A percentile compares a stretch with the other conserved stretches of the same genome.
phyloP scores from a whole-genome alignment of 2,329 filamentous ascomycete genomes.

The Pseudogymnoascus sp. region DNA sequence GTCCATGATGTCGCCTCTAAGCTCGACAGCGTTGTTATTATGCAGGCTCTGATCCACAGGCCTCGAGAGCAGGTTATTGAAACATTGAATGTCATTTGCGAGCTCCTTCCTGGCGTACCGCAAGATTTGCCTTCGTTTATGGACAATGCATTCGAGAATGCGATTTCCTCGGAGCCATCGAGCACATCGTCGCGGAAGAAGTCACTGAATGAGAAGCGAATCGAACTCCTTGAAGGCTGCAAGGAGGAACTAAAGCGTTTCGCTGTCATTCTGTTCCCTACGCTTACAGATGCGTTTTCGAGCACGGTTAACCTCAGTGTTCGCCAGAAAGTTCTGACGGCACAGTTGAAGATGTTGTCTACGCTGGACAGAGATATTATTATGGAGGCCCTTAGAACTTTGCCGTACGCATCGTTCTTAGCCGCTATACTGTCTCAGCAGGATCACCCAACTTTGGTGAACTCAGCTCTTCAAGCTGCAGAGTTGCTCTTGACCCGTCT shows the following conservation, averaged over 20 bases:
- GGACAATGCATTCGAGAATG: conserved; percentile 40
- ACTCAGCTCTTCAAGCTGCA: conserved; percentile 79
- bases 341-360: conserved; percentile 97
- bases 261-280: conserved; percentile 86
- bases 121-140: conserved; percentile 41
- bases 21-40: conserved; percentile 93
- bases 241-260: conserved; percentile 84
- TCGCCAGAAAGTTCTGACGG: conserved; percentile 86
- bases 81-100: conserved; percentile 94
- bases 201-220: conserved; percentile 67
- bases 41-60: conserved; percentile 95
- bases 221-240: conserved; percentile 77
- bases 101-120: conserved; percentile 73
- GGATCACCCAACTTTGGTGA: conserved; percentile 81
- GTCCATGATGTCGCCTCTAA: conserved; percentile 73
- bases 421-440: conserved; percentile 93
- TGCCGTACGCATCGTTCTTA: conserved; percentile 92
- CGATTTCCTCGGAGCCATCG: conserved; percentile 33
- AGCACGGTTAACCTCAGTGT: conserved; percentile 95
- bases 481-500: conserved; percentile 80
- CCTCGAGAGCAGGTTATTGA: conserved; percentile 95
- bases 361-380: conserved; percentile 84
- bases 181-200: conserved; percentile 42
- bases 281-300: conserved; percentile 91
- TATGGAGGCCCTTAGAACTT: conserved; percentile 74